These are phyloP conservation scores for Parietichytrium sp. DNA, from an alignment of 108 stramenopile genomes.

Conservation along the genomic window DNA sequence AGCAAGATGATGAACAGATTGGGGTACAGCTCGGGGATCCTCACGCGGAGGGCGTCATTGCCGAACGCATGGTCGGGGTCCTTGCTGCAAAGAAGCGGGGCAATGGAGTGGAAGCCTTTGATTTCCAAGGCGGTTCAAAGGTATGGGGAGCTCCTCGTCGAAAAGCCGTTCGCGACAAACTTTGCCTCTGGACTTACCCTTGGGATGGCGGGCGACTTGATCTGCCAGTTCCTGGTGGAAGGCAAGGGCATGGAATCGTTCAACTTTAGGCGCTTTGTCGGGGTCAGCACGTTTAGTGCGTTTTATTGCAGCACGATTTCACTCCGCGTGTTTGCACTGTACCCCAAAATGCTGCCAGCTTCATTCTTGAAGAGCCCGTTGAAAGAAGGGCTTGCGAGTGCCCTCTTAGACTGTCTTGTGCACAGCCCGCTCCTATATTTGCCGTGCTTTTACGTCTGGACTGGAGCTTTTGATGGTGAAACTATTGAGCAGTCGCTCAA, in stretches of 20 bases:
- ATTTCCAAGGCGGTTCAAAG: not conserved
- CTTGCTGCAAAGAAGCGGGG: too few species aligned
- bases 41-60: too few species aligned
- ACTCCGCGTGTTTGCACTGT: not conserved
- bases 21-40: too few species aligned
- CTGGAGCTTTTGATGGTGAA: slow-evolving; percentile 11
- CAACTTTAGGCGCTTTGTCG: not conserved
- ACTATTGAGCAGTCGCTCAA: not conserved
- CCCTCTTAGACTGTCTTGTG: not conserved
- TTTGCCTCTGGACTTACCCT: not conserved
- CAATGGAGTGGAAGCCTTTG: too few species aligned
- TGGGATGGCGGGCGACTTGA: slow-evolving; percentile 2
- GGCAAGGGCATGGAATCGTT: not conserved
- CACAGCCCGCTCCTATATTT: not conserved
- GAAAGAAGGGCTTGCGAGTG: slow-evolving; percentile 10
- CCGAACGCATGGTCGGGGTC: too few species aligned
- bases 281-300: slow-evolving; percentile 29
- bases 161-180: not conserved
- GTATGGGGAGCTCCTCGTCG: not conserved
- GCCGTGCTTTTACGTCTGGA: slow-evolving; percentile 31
- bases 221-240: slow-evolving; percentile 27
- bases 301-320: not conserved
- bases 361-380: not conserved
- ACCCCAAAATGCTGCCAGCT: slow-evolving; percentile 12
- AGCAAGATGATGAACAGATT: too few species aligned